Conservation (phyloP, 139 green algal species). For the Microglena sp. region DNA sequence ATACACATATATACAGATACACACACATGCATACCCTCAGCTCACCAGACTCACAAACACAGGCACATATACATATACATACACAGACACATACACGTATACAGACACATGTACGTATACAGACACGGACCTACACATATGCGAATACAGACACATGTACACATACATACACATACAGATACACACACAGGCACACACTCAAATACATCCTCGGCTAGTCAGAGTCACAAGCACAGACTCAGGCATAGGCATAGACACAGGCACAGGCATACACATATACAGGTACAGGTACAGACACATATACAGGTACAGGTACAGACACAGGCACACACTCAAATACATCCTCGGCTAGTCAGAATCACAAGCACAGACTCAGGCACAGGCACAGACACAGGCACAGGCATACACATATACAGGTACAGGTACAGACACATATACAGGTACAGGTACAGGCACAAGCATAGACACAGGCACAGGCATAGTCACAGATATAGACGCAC, state of each 20-base stretch:
- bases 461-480: not conserved
- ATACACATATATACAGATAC: not conserved
- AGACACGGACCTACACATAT: constrained; percentile 1
- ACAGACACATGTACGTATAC: constrained; percentile 3
- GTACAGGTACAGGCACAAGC: not conserved
- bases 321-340: no score
- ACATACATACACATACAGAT: not conserved
- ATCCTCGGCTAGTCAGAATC: not conserved
- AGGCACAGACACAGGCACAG: not conserved
- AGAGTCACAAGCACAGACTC: constrained; percentile 2
- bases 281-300: not conserved
- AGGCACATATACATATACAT: constrained; percentile 1
- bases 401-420: not conserved
- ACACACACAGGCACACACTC: not conserved
- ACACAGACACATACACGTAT: constrained; percentile 3
- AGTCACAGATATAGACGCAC: not conserved
- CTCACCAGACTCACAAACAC: constrained; percentile 6
- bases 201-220: not conserved
- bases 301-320: no score
- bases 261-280: not conserved
- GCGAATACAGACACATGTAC: constrained; percentile 6
- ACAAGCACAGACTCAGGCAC: not conserved
- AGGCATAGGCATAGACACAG: not conserved
- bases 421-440: not conserved
- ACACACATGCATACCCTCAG: not conserved